Conservation (phyloP, 306 rosid species). For the Erythrophleum fordii region DNA sequence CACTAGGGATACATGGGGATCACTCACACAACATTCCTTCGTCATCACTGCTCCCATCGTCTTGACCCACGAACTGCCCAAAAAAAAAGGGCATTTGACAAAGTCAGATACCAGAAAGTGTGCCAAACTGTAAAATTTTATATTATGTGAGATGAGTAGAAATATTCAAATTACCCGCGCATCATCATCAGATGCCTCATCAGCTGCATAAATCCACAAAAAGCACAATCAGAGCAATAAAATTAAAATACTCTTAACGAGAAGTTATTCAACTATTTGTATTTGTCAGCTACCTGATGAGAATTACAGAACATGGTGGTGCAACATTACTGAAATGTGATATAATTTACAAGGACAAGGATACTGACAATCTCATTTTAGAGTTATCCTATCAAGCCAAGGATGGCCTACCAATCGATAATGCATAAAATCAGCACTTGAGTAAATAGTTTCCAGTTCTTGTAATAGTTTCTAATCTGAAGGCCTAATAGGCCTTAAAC, state of each 20-base stretch:
- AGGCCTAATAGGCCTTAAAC: background rate
- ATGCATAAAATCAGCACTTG: background rate
- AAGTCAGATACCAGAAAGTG: conserved; percentile 34
- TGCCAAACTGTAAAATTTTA: conserved; percentile 10
- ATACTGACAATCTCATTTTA: background rate
- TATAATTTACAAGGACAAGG: background rate
- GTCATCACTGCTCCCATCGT: conserved; percentile 77
- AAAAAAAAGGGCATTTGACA: conserved; percentile 32
- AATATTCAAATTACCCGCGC: conserved; percentile 51
- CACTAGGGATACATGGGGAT: conserved; percentile 26
- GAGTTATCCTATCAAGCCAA: background rate
- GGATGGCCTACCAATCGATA: background rate
- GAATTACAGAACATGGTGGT: background rate
- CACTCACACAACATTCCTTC: conserved; percentile 94
- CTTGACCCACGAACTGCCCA: conserved; percentile 63
- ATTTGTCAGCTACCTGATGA: conserved; percentile 8
- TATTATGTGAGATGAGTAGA: conserved; percentile 21
- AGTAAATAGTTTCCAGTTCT: background rate
- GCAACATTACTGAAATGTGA: background rate
- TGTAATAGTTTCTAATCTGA: background rate
- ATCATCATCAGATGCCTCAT: conserved; percentile 63
- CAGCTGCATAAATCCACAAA: conserved; percentile 61
- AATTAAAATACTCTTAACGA: conserved; percentile 29
- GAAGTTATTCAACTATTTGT: conserved; percentile 9
- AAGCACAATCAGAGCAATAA: conserved; percentile 33